phyloP scores from a whole-genome alignment of 2,329 filamentous ascomycete genomes.

The Dactylonectria estremocensis region DNA sequence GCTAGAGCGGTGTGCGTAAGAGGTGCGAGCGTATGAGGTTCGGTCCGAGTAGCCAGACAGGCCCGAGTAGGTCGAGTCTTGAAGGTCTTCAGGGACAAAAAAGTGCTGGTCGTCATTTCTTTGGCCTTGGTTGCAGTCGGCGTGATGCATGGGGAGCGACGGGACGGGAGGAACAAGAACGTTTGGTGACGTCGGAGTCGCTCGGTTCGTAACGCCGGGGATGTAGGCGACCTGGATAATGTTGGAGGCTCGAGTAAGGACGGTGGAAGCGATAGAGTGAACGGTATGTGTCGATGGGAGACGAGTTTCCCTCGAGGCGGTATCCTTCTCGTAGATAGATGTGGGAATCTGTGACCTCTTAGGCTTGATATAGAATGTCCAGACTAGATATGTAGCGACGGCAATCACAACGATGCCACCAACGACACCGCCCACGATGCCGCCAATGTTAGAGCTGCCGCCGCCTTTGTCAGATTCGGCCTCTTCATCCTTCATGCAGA shows the following conservation, averaged over 20 bases:
- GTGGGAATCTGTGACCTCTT: conserved; percentile 75
- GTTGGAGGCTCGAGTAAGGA: conserved; percentile 95
- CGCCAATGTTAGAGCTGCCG: conserved; percentile 79
- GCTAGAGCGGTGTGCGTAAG: conserved; percentile 76
- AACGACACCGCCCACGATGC: conserved; percentile 92
- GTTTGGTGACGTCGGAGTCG: conserved; percentile 83
- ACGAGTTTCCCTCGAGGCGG: conserved; percentile 58
- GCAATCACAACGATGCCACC: conserved; percentile 85
- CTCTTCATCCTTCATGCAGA: conserved; percentile 59
- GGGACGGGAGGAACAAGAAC: conserved; percentile 91
- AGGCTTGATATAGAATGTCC: conserved; percentile 89
- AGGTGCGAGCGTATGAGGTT: conserved; percentile 72
- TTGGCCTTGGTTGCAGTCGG: conserved; percentile 60
- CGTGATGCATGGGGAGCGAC: conserved; percentile 82
- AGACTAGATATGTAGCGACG: conserved; percentile 84
- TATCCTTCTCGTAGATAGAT: conserved; percentile 71
- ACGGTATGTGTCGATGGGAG: conserved; percentile 87
- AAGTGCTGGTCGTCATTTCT: conserved; percentile 86
- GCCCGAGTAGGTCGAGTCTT: conserved; percentile 91
- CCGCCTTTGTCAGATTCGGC: conserved; percentile 39
- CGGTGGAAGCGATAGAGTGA: conserved; percentile 94
- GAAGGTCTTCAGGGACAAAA: conserved; percentile 91
- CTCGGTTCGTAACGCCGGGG: conserved; percentile 94
- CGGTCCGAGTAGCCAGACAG: conserved; percentile 76
- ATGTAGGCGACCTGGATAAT: conserved; percentile 99